Evolutionary conservation across 176 grass and related monocot species (phyloP), one percentile per base, ranked within the genome.

Genomic region (Aechmea fasciata): DNA sequence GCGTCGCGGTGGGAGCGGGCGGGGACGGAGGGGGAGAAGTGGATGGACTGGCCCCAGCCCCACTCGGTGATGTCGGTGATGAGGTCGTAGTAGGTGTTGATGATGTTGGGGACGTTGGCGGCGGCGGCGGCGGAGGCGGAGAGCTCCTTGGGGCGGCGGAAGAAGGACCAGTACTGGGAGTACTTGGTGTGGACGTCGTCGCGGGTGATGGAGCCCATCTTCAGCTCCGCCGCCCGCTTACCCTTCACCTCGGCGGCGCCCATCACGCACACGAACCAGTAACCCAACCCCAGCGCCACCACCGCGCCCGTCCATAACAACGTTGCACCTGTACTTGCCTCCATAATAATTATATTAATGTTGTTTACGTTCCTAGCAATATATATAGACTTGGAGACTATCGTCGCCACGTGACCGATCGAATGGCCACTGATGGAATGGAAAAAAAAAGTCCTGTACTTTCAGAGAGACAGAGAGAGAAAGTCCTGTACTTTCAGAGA

Each of bases 71-170:
- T 73, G 41, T 73, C 71, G 55, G 71, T 73, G 3, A 63, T 53
- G 11, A 73, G 71, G 71, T 73, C 54, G 57, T 73, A 73, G 71
- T 59, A 73, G 41, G 71, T 73, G n/a, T 48, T 53, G 29, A 73
- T 29, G 33, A 73, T 47, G 55, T 29, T 33, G 1, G 71, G 71
- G 28, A 63, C 54, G 11, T 73, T 23, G 1, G 55, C 15, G 17
- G 55, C 55, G 14, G 15, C 22, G 11, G 63, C 9, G 10, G 63
- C 23, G 63, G 62, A 22, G 20, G 17, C n/a, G 62, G 63, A 23
- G 24, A 13, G 2, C 10, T 65, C 63, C 22, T 65, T 65, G 63
- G 63, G 63, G 9, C 22, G 63, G 4, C 24, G 24, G 63, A 65
- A 65, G 22, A 65, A 65, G 20, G 63, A 33, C 63, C 63, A 65